Percentiles rank a stretch among this genome's conserved stretches.
These are phyloP conservation scores for Paxillus involutus DNA, from an alignment of 768 basidiomycete genomes.

Conservation along the genomic window DNA sequence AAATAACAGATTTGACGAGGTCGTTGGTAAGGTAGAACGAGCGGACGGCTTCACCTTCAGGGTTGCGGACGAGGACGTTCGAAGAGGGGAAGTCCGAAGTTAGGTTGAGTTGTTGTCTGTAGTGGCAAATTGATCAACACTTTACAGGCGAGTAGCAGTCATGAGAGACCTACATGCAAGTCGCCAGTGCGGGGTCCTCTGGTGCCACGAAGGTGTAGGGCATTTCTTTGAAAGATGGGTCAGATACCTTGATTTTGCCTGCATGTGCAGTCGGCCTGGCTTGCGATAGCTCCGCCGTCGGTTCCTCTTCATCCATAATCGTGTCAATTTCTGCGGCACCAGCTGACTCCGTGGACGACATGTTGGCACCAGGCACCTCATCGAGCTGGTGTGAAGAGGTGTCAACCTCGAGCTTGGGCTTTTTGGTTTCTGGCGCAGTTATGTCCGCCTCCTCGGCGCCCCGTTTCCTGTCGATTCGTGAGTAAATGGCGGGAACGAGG, in stretches of 20 bases:
- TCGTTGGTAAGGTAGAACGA: slow-evolving; percentile 88
- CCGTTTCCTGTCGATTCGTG: slow-evolving; percentile 42
- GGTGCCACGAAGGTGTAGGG: slow-evolving; percentile 82
- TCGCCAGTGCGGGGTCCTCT: slow-evolving; percentile 65
- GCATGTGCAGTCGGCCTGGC: neutral
- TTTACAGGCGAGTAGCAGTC: neutral
- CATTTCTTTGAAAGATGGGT: slow-evolving; percentile 76
- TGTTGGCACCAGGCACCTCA: slow-evolving; percentile 1
- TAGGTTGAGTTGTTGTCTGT: slow-evolving; percentile 73
- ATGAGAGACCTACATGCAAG: slow-evolving; percentile 62
- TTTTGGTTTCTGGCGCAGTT: slow-evolving; percentile 49
- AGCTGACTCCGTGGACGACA: slow-evolving; percentile 1
- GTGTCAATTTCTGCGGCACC: slow-evolving; percentile 3
- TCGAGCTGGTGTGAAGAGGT: slow-evolving; percentile 4
- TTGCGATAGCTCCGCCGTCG: neutral
- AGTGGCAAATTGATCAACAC: neutral
- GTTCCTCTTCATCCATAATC: slow-evolving; percentile 1
- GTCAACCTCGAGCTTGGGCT: slow-evolving; percentile 40
- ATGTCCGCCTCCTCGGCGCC: slow-evolving; percentile 40
- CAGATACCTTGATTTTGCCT: slow-evolving; percentile 20
- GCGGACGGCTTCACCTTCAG: slow-evolving; percentile 65
- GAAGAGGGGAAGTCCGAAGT: slow-evolving; percentile 65
- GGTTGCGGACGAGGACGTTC: slow-evolving; percentile 87
- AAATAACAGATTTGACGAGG: slow-evolving; percentile 76
- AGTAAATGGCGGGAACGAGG: neutral